These are phyloP conservation scores for Exophiala bonariae DNA, from an alignment of 2,329 filamentous ascomycete species.

Conservation along the genomic window DNA sequence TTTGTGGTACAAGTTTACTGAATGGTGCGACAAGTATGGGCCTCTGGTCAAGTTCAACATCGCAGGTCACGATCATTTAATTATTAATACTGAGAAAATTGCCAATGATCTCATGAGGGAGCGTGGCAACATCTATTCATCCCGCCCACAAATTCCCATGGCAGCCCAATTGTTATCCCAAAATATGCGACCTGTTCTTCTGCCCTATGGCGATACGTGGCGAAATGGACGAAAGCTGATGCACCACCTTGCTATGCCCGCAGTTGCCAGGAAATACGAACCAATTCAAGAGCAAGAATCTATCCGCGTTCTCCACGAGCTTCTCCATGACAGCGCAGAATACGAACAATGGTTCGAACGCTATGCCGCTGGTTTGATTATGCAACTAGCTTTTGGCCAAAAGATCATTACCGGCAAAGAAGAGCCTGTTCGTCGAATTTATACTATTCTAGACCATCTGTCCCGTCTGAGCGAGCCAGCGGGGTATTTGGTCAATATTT, in stretches of 20 bases:
- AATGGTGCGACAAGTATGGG: slow-evolving; percentile 38
- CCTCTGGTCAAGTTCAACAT: slow-evolving; percentile 46
- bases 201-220: slow-evolving; percentile 37
- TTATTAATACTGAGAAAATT: slow-evolving; percentile 40
- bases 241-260: slow-evolving; percentile 39
- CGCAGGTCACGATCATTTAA: slow-evolving; percentile 38
- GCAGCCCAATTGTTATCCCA: slow-evolving; percentile 34
- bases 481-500: slow-evolving; percentile 20
- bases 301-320: slow-evolving; percentile 29
- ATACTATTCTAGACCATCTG: slow-evolving; percentile 10
- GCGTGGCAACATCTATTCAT: slow-evolving; percentile 40
- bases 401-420: slow-evolving; percentile 16
- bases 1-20: slow-evolving; percentile 43
- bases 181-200: slow-evolving; percentile 31
- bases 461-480: slow-evolving; percentile 10
- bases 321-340: slow-evolving; percentile 30
- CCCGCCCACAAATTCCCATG: slow-evolving; percentile 36
- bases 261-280: slow-evolving; percentile 31
- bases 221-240: slow-evolving; percentile 47
- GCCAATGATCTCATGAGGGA: slow-evolving; percentile 44
- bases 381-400: slow-evolving; percentile 38
- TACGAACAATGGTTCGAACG: slow-evolving; percentile 39
- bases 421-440: too few relatives aligned
- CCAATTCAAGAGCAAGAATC: slow-evolving; percentile 33
- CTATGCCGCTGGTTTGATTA: slow-evolving; percentile 38